Conservation (phyloP, 768 basidiomycete species). For the Suillus subaureus region DNA sequence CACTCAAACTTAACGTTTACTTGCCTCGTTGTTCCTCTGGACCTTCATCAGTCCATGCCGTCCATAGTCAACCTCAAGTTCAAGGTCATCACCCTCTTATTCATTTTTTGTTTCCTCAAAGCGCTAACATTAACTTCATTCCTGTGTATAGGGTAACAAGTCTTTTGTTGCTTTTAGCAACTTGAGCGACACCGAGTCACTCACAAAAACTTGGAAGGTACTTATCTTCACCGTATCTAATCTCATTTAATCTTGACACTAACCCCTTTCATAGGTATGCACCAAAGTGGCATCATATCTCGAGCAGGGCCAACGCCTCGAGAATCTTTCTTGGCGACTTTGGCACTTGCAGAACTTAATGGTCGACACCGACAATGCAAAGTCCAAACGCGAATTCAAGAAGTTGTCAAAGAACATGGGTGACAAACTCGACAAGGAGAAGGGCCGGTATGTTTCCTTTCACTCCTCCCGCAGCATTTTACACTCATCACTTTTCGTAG, state of each 20-base stretch:
- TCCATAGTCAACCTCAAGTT: slow-evolving; percentile 86
- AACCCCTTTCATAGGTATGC: slow-evolving; percentile 58
- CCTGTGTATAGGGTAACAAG: slow-evolving; percentile 73
- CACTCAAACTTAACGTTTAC: background rate
- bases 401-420: slow-evolving; percentile 88
- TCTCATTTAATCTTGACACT: slow-evolving; percentile 6
- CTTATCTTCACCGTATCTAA: slow-evolving; percentile 12
- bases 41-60: slow-evolving; percentile 51
- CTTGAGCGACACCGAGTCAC: slow-evolving; percentile 78
- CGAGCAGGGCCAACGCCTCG: slow-evolving; percentile 88
- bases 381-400: slow-evolving; percentile 86
- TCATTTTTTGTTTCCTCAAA: slow-evolving; percentile 3
- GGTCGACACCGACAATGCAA: slow-evolving; percentile 89
- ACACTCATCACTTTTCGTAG: slow-evolving; percentile 38
- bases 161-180: slow-evolving; percentile 93
- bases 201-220: slow-evolving; percentile 93
- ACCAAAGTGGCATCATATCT: slow-evolving; percentile 90
- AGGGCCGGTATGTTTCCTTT: slow-evolving; percentile 67
- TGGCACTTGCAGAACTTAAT: slow-evolving; percentile 93
- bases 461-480: slow-evolving; percentile 14
- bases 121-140: slow-evolving; percentile 8
- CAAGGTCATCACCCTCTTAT: slow-evolving; percentile 50
- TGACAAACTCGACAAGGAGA: slow-evolving; percentile 91
- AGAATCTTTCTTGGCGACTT: slow-evolving; percentile 90
- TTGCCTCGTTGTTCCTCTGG: slow-evolving; percentile 10